Percentiles rank a stretch among this genome's conserved stretches.
Evolutionary conservation across 768 basidiomycete species (phyloP).

Genomic region (Porpolomopsis calyptriformis): DNA sequence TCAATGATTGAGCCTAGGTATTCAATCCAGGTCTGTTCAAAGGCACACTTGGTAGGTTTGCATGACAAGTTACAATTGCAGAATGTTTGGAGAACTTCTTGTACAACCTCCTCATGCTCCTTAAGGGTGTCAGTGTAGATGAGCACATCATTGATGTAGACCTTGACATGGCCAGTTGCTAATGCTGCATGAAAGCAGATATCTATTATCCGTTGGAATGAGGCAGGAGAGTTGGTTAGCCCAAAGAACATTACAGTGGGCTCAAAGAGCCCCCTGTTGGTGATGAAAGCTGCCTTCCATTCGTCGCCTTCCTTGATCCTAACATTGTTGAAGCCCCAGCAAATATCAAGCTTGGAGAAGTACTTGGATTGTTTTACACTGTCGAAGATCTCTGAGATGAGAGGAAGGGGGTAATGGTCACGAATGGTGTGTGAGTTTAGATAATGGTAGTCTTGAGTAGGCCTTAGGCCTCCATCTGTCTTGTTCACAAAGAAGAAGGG

Average conservation of each 20-base stretch:
- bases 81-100: background rate
- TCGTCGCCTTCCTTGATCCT: constrained; percentile 4
- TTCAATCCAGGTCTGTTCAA: background rate
- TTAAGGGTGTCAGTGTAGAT: background rate
- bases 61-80: background rate
- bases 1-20: background rate
- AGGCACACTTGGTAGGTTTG: background rate
- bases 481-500: too few species aligned
- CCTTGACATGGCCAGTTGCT: background rate
- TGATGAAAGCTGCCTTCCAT: constrained; percentile 9
- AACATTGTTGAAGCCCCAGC: too few species aligned
- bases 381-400: too few species aligned
- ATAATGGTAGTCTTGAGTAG: too few species aligned
- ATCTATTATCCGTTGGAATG: constrained; percentile 9
- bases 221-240: constrained; percentile 17
- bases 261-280: constrained; percentile 3
- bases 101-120: background rate
- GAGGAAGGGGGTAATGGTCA: too few species aligned
- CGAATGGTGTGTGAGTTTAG: too few species aligned
- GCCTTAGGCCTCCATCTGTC: too few species aligned
- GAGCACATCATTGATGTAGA: background rate
- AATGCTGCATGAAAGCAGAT: background rate
- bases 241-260: constrained; percentile 10
- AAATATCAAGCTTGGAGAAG: too few species aligned
- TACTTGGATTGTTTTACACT: too few species aligned